Percentiles rank a stretch among this genome's conserved stretches.
These are phyloP conservation scores for Ustilago trichophora DNA, from an alignment of 1,284 basidiomycete genomes.

Conservation along the genomic window DNA sequence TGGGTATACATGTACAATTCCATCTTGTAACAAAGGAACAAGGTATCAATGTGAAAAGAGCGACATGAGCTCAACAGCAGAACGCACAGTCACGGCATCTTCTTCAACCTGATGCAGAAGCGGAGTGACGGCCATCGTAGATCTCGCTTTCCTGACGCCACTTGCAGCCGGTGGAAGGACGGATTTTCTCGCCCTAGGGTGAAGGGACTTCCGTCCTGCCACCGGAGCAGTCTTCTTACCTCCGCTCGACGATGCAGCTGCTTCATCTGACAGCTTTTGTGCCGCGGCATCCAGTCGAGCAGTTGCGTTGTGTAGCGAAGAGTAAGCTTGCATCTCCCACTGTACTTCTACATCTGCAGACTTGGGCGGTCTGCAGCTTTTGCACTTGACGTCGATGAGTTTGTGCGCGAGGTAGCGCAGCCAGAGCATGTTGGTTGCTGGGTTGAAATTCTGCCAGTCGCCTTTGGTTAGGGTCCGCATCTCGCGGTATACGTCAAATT, in stretches of 20 bases:
- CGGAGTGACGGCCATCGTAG: conserved; percentile 11
- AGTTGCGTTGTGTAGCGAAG: conserved; percentile 1
- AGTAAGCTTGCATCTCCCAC: conserved; percentile 16
- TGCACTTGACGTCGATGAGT: conserved; percentile 69
- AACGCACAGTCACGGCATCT: neutral
- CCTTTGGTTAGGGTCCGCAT: conserved; percentile 76
- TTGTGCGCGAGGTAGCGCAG: conserved; percentile 80
- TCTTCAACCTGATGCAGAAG: neutral
- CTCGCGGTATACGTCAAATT: conserved; percentile 92
- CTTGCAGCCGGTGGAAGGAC: neutral
- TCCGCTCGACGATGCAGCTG: too few relatives aligned
- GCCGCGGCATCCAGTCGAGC: conserved; percentile 8
- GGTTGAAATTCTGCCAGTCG: conserved; percentile 77
- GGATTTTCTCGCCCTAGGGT: conserved; percentile 12
- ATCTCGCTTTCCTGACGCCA: conserved; percentile 5
- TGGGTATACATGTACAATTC: conserved; percentile 15
- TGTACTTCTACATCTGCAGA: too few relatives aligned
- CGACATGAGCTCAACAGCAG: conserved; percentile 10
- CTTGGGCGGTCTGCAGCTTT: conserved; percentile 5
- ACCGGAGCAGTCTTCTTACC: too few relatives aligned
- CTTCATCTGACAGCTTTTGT: conserved; percentile 1
- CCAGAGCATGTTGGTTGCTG: conserved; percentile 90
- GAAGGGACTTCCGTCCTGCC: conserved; percentile 17
- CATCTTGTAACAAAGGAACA: neutral
- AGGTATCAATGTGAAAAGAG: conserved; percentile 1